These are phyloP conservation scores for Ophiostoma piceae DNA, from an alignment of 2,329 filamentous ascomycete species.

Conservation along the genomic window DNA sequence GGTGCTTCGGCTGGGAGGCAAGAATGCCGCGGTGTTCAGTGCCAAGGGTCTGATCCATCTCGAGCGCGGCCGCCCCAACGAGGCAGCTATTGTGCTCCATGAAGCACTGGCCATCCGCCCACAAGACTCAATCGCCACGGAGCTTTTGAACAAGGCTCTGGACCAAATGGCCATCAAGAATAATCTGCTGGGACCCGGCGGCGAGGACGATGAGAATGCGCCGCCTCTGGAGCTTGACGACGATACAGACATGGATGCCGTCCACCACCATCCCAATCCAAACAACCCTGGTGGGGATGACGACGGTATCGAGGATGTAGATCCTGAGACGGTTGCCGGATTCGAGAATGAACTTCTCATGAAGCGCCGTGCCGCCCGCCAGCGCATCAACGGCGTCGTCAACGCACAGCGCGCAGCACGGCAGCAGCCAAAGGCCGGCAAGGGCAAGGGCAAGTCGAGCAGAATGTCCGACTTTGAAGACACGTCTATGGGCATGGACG, in stretches of 20 bases:
- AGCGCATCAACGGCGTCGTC: conserved; percentile 25
- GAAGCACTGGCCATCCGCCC: conserved; percentile 74
- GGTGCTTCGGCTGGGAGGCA: conserved; percentile 75
- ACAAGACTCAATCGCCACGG: conserved; percentile 75
- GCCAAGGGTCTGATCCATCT: conserved; percentile 81
- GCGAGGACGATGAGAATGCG: not conserved
- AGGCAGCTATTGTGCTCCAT: conserved; percentile 77
- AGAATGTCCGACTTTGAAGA: conserved; percentile 25
- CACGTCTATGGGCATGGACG: not conserved
- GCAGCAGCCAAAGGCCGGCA: conserved; percentile 30
- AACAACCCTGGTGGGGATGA: conserved; percentile 22
- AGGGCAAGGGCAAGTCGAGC: conserved; percentile 44
- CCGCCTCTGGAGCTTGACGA: conserved; percentile 15
- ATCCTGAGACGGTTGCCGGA: conserved; percentile 33
- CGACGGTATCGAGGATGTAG: conserved; percentile 23
- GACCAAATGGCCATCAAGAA: conserved; percentile 50
- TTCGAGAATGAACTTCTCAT: conserved; percentile 51
- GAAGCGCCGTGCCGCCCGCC: conserved; percentile 43
- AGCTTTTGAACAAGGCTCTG: conserved; percentile 67
- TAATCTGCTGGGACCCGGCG: conserved; percentile 30
- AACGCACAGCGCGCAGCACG: conserved; percentile 26
- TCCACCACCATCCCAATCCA: conserved; percentile 23
- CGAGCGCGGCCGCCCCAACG: conserved; percentile 66
- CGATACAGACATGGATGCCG: conserved; percentile 29
- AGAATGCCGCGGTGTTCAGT: conserved; percentile 71